Evolutionary conservation across 108 stramenopile genomes (phyloP).

Genomic region (Nannochloropsis oceanica): DNA sequence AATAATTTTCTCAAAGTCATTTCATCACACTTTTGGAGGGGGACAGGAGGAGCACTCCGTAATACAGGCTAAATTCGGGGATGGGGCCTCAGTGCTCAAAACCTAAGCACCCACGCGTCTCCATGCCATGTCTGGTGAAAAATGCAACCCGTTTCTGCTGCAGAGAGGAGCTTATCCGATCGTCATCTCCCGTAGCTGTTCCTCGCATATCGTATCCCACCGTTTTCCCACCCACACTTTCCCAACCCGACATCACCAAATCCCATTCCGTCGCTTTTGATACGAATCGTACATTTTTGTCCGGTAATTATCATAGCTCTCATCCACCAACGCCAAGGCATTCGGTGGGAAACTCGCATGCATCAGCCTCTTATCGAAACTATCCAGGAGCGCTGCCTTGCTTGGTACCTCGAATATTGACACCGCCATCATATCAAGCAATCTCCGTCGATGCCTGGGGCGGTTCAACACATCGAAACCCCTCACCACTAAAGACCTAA

Average conservation of each 20-base stretch:
- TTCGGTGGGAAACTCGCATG: background rate
- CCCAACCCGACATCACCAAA: background rate
- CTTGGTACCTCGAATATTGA: background rate
- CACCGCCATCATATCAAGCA: background rate
- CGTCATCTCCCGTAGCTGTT: too few species aligned
- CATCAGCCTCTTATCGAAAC: background rate
- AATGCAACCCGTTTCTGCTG: too few species aligned
- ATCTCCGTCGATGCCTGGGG: background rate
- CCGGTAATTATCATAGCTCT: background rate
- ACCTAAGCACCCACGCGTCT: too few species aligned
- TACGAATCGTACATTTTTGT: background rate
- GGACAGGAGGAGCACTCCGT: too few species aligned
- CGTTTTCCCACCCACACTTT: too few species aligned
- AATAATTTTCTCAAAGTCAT: too few species aligned
- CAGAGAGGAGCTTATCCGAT: too few species aligned
- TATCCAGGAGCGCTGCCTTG: background rate
- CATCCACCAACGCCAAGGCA: background rate
- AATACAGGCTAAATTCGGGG: too few species aligned
- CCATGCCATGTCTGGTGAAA: too few species aligned
- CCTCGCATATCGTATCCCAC: too few species aligned
- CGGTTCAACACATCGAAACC: background rate
- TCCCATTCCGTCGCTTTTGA: background rate
- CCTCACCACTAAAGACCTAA: background rate
- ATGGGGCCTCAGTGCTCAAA: too few species aligned
- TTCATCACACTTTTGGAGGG: too few species aligned